These are phyloP conservation scores for Biscutella laevigata DNA, from an alignment of 441 rosid species.

Conservation along the genomic window DNA sequence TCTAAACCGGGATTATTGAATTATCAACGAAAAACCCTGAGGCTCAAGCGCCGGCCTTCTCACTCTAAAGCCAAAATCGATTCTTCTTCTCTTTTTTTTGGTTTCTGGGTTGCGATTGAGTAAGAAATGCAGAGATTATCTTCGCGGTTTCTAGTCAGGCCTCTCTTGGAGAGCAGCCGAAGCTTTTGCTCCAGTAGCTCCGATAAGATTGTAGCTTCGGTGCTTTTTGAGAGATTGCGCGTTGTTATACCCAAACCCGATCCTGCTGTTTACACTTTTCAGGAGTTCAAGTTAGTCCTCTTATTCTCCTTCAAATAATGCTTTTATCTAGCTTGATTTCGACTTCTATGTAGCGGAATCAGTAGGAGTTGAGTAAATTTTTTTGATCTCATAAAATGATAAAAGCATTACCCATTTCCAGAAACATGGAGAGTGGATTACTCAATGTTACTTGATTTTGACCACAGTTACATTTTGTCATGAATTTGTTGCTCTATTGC, in stretches of 20 bases:
- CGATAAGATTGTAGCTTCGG: constrained; percentile 72
- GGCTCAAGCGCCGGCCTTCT: constrained; percentile 14
- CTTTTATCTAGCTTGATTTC: not conserved
- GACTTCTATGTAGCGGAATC: not conserved
- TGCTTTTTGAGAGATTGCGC: constrained; percentile 81
- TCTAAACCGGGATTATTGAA: too few relatives aligned
- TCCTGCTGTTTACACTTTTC: constrained; percentile 75
- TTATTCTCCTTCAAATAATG: not conserved
- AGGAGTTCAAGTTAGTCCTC: constrained; percentile 74
- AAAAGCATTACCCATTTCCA: too few relatives aligned
- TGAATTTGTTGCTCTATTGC: constrained; percentile 9
- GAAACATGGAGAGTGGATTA: too few relatives aligned
- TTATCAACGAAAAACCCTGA: constrained; percentile 12
- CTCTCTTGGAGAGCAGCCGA: constrained; percentile 26
- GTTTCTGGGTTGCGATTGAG: constrained; percentile 16
- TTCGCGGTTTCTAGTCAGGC: constrained; percentile 20
- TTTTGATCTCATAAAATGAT: too few relatives aligned
- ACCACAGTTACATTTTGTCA: not conserved
- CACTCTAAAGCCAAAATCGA: not conserved
- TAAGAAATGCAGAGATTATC: constrained; percentile 44
- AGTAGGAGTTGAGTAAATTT: not conserved
- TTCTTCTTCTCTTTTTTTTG: too few relatives aligned
- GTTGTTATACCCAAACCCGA: constrained; percentile 81
- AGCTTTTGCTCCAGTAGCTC: constrained; percentile 47
- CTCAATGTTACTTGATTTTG: too few relatives aligned